Conservation (phyloP, 2,329 filamentous ascomycete species). For the Anthostomella pinea region DNA sequence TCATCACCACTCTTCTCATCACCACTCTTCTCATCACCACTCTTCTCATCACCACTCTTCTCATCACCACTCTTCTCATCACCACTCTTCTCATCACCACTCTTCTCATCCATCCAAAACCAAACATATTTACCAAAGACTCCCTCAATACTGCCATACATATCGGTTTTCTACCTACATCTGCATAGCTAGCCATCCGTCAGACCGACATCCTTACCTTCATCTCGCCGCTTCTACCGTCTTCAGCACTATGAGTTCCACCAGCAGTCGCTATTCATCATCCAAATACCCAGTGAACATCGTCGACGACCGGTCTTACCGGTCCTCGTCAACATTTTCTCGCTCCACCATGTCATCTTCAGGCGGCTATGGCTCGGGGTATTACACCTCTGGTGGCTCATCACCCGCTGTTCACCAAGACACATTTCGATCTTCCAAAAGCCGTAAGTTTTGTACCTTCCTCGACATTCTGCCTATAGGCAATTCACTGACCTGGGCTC, state of each 20-base stretch:
- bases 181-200: too few species aligned
- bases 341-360: constrained; percentile 15
- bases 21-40: too few species aligned
- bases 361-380: constrained; percentile 1
- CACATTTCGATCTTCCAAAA: constrained; percentile 3
- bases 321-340: constrained; percentile 4
- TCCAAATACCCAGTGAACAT: constrained; percentile 6
- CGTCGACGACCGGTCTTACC: constrained; percentile 10
- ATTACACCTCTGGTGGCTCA: constrained; percentile 4
- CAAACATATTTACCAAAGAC: too few species aligned
- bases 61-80: too few species aligned
- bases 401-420: constrained; percentile 5
- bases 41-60: too few species aligned
- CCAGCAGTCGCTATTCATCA: constrained; percentile 3
- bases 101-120: too few species aligned
- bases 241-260: constrained; percentile 11
- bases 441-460: constrained; percentile 7
- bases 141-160: too few species aligned
- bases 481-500: not conserved
- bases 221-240: too few species aligned
- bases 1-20: too few species aligned
- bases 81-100: too few species aligned
- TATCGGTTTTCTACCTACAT: too few species aligned
- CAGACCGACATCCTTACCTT: too few species aligned
- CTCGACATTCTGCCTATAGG: not conserved